phyloP scores from a whole-genome alignment of 306 rosid species.

The Sechiopsis laciniata region DNA sequence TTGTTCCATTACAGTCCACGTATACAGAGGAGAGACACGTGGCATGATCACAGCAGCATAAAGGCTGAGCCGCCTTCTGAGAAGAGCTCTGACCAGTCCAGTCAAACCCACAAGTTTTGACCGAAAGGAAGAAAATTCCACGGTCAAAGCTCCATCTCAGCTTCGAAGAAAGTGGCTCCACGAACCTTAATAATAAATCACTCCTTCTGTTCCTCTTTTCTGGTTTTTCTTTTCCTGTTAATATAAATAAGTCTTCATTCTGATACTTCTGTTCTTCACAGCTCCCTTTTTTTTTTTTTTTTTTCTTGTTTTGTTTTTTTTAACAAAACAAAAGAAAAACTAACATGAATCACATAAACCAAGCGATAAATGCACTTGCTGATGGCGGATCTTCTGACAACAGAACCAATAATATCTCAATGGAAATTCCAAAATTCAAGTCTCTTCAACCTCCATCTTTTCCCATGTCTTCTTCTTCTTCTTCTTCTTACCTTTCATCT shows the following conservation, averaged over 20 bases:
- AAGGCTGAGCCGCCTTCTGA: constrained; percentile 21
- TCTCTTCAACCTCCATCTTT: constrained; percentile 55
- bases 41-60: background rate
- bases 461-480: constrained; percentile 33
- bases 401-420: constrained; percentile 22
- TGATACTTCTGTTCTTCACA: constrained; percentile 13
- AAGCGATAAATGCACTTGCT: constrained; percentile 12
- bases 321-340: constrained; percentile 19
- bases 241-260: constrained; percentile 15
- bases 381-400: constrained; percentile 40
- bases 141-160: constrained; percentile 59
- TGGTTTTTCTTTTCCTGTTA: background rate
- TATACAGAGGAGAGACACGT: background rate
- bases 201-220: background rate
- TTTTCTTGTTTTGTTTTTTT: constrained; percentile 40
- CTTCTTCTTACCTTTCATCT: constrained; percentile 42
- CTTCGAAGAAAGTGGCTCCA: constrained; percentile 53
- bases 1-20: background rate
- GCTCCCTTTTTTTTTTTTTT: constrained; percentile 39
- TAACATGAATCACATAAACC: constrained; percentile 33
- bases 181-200: constrained; percentile 2
- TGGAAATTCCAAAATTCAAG: constrained; percentile 55
- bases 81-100: constrained; percentile 35
- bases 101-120: constrained; percentile 92
- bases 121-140: constrained; percentile 42